phyloP scores from a whole-genome alignment of 2,329 filamentous ascomycete genomes.

The Sphaerulina vaccinii region DNA sequence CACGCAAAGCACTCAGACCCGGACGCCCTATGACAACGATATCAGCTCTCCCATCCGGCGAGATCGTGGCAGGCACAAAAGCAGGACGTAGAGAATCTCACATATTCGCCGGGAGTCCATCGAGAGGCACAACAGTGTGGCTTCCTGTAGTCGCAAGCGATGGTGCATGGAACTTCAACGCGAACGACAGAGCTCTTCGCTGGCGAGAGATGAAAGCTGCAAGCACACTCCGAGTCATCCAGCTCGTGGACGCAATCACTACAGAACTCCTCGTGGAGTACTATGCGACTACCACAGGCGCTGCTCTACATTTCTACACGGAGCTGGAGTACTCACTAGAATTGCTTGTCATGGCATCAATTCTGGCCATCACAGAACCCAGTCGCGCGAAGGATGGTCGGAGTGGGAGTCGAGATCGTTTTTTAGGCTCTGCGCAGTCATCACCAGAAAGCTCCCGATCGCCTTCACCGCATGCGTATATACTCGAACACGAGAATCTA shows the following conservation, averaged over 20 bases:
- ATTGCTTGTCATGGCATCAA: constrained; percentile 5
- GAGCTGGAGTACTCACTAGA: constrained; percentile 1
- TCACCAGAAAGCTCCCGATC: not conserved
- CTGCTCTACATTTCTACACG: not conserved
- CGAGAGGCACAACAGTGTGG: constrained; percentile 4
- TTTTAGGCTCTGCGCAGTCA: not conserved
- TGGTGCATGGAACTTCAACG: constrained; percentile 4
- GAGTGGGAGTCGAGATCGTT: not conserved
- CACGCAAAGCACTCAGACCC: not conserved
- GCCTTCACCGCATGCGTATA: not conserved
- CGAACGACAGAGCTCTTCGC: not conserved
- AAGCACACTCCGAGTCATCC: not conserved
- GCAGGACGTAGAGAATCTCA: constrained; percentile 5
- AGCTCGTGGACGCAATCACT: constrained; percentile 3
- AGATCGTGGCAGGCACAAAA: constrained; percentile 8
- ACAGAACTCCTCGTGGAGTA: constrained; percentile 1
- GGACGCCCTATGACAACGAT: constrained; percentile 6
- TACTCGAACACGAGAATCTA: not conserved
- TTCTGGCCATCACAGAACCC: constrained; percentile 1
- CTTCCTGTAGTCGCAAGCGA: not conserved
- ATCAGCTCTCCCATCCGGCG: not conserved
- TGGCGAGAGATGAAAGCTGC: not conserved
- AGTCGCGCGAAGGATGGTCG: not conserved
- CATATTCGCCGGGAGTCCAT: constrained; percentile 6
- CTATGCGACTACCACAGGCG: not conserved